phyloP scores from a whole-genome alignment of 352 stramenopile species.

The Phytopythium sindhum region DNA sequence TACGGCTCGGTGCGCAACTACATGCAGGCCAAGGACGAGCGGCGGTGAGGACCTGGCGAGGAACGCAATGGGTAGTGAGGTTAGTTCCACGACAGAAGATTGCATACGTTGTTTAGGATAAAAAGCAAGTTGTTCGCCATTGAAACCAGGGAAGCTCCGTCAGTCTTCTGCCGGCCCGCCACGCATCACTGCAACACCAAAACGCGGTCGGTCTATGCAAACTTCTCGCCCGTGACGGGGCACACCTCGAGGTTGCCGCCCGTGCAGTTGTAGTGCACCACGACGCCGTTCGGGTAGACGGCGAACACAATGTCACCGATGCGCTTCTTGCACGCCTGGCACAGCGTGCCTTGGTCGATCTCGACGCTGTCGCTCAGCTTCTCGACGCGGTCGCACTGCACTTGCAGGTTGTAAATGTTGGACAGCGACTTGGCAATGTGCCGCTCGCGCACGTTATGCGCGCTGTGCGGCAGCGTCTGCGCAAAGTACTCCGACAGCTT shows the following conservation, averaged over 20 bases:
- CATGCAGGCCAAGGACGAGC: conserved; percentile 18
- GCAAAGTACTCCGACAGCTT: conserved; percentile 86
- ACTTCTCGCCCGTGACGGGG: conserved; percentile 77
- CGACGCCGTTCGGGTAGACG: conserved; percentile 82
- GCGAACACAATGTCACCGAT: conserved; percentile 88
- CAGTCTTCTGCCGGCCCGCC: too few relatives aligned
- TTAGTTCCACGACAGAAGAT: too few relatives aligned
- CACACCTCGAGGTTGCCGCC: conserved; percentile 80
- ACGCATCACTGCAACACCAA: neutral
- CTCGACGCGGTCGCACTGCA: conserved; percentile 83
- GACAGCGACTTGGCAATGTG: conserved; percentile 79
- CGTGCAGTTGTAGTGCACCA: conserved; percentile 89
- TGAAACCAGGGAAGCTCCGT: too few relatives aligned
- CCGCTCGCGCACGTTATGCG: conserved; percentile 80
- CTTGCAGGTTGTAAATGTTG: conserved; percentile 89
- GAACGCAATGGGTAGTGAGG: too few relatives aligned
- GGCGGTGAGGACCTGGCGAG: neutral
- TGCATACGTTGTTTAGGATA: conserved; percentile 3
- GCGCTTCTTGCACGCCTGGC: conserved; percentile 80
- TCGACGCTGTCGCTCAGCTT: conserved; percentile 76
- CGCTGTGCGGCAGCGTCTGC: conserved; percentile 71
- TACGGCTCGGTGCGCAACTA: conserved; percentile 27
- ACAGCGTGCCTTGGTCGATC: conserved; percentile 77
- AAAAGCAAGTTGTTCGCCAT: neutral
- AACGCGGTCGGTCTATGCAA: conserved; percentile 32